A percentile compares a stretch with the other conserved stretches of the same genome.
These are phyloP conservation scores for Inga laurina DNA, from an alignment of 306 rosid species.

Conservation along the genomic window DNA sequence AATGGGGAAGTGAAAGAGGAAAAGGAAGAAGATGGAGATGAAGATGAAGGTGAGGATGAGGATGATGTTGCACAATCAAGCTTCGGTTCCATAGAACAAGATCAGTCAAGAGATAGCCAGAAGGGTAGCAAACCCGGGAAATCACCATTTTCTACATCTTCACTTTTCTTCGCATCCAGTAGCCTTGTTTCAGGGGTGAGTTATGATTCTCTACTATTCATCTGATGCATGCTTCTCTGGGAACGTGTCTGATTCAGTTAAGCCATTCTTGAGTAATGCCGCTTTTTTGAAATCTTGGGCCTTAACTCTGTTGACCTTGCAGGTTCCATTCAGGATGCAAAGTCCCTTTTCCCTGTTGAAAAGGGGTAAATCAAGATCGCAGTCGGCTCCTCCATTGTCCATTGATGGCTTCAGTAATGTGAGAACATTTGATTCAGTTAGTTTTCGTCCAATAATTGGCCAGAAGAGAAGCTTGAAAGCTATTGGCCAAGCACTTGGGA, in stretches of 20 bases:
- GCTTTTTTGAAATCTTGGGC: constrained; percentile 10
- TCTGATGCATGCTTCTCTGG: constrained; percentile 21
- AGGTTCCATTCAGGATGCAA: constrained; percentile 75
- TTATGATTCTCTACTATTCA: constrained; percentile 35
- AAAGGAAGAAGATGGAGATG: constrained; percentile 55
- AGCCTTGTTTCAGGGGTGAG: constrained; percentile 83
- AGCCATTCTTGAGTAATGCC: background rate
- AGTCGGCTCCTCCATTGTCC: constrained; percentile 25
- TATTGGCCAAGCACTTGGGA: constrained; percentile 35
- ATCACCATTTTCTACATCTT: constrained; percentile 82
- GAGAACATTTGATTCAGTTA: constrained; percentile 46
- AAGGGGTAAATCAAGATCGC: constrained; percentile 40
- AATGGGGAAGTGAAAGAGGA: constrained; percentile 46
- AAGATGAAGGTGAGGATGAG: constrained; percentile 51
- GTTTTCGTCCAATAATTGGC: constrained; percentile 47
- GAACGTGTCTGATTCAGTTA: background rate
- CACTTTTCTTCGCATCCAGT: constrained; percentile 74
- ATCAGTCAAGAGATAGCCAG: constrained; percentile 42
- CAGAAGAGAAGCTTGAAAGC: constrained; percentile 54
- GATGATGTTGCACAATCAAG: constrained; percentile 69
- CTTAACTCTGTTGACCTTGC: constrained; percentile 37
- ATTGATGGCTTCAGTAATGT: constrained; percentile 7
- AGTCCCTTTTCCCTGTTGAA: constrained; percentile 63
- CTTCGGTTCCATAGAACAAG: constrained; percentile 77
- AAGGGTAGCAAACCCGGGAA: constrained; percentile 59